phyloP scores from a whole-genome alignment of 2,329 filamentous ascomycete species.

The Penicillium palitans region DNA sequence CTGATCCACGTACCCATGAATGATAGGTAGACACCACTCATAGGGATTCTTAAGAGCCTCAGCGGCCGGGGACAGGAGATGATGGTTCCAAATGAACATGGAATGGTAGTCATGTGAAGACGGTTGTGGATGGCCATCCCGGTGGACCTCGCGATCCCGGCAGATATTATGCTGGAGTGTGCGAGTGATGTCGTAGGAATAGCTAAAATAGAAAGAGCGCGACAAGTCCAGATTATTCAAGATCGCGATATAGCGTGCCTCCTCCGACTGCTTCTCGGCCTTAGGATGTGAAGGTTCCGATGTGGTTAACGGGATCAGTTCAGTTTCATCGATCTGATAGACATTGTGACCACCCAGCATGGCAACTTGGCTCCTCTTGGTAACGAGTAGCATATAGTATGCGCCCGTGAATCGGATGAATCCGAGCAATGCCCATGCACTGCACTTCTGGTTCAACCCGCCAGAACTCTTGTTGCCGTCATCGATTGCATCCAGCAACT shows the following conservation, averaged over 20 bases:
- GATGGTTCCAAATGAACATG: conserved; percentile 98
- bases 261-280: conserved; percentile 82
- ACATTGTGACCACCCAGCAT: conserved; percentile 96
- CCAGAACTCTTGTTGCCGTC: conserved; percentile 91
- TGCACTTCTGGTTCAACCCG: conserved; percentile 84
- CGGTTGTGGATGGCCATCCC: conserved; percentile 61
- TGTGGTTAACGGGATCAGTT: conserved; percentile 82
- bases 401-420: conserved; percentile 95
- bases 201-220: conserved; percentile 95
- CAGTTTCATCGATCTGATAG: conserved; percentile 92
- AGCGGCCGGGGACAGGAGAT: conserved; percentile 76
- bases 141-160: conserved; percentile 70
- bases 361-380: conserved; percentile 91
- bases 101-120: conserved; percentile 80
- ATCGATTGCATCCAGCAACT: conserved; percentile 90
- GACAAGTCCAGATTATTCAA: conserved; percentile 88
- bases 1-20: conserved; percentile 95
- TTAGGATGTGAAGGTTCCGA: conserved; percentile 66
- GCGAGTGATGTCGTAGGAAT: conserved; percentile 92
- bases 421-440: conserved; percentile 87
- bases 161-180: conserved; percentile 92
- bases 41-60: conserved; percentile 73
- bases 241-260: conserved; percentile 83
- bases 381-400: conserved; percentile 96
- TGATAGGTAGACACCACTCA: conserved; percentile 94